Evolutionary conservation across 1,139 yeast species (phyloP), one percentile per base, ranked within the genome.

Genomic region (Geotrichum bryndzae): DNA sequence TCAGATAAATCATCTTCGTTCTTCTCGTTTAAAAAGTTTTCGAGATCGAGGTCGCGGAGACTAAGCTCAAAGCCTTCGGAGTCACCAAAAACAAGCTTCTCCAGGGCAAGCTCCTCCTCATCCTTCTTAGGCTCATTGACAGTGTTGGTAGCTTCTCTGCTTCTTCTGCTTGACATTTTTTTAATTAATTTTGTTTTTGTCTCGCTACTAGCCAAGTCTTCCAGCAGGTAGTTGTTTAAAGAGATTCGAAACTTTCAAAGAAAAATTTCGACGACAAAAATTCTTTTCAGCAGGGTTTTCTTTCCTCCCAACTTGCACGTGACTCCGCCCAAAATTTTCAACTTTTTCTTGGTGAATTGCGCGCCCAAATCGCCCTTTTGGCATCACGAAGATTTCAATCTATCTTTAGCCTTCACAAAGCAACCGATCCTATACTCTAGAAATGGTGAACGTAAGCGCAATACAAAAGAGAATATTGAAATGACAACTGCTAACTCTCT

Each of bases 71-170:
- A 91, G 35, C 94, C 95, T 53, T 85, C 86, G 1, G 81, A 70
- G 72, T 94, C 98, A 25, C 99, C 98, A 75, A 95, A 94, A 4
- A 95, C 97, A 23, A 90, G 79, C 72, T 84, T 88, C 66, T 92
- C 96, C 57, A 94, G 80, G 62, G 79, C 82, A 54, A 87, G 67
- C 73, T 92, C 98, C 70, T 90, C 97, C 59, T 83, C 87, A 72
- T 89, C 96, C 68, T 94, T 91, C 48, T 88, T 87, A 27, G 23
- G 33, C 27, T 45, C 31, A 29, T n/a, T 31, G 27, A 35, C 25
- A 7, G 33, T 35, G 6, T 50, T 29, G 3, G 25, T 25, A 25
- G n/a, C 18, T 4, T 41, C 48, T 15, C 22, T 41, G n/a, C 48
- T 41, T 13, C 48, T n/a, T 41, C 27, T 60, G 41, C 57, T 55